Evolutionary conservation across 139 green algal species (phyloP).

Genomic region (Picochlorum sp.): DNA sequence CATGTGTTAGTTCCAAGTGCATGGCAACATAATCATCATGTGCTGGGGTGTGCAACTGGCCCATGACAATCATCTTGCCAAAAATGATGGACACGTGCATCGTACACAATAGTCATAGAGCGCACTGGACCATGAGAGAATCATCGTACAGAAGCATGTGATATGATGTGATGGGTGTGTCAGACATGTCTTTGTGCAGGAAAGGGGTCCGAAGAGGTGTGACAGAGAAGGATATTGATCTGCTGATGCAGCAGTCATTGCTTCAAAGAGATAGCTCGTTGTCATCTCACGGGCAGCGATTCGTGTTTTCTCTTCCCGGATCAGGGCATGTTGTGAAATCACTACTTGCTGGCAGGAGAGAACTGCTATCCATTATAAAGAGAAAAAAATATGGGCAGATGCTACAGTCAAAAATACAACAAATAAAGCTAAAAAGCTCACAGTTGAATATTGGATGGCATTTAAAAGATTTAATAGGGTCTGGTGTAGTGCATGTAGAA

Average conservation of each 20-base stretch:
- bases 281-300: background rate
- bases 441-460: constrained; percentile 34
- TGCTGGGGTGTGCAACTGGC: background rate
- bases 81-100: background rate
- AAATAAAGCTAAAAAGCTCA: constrained; percentile 24
- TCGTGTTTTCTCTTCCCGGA: constrained; percentile 30
- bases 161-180: background rate
- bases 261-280: too few relatives aligned
- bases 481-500: constrained; percentile 3
- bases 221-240: too few relatives aligned
- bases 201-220: too few relatives aligned
- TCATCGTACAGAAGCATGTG: background rate
- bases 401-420: constrained; percentile 32
- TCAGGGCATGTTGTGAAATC: constrained; percentile 26
- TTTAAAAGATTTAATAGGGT: constrained; percentile 34
- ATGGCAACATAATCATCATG: background rate
- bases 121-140: background rate
- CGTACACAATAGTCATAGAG: background rate
- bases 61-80: constrained; percentile 4
- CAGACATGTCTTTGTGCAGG: too few relatives aligned
- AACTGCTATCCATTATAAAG: constrained; percentile 28
- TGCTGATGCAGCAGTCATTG: too few relatives aligned
- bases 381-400: constrained; percentile 30
- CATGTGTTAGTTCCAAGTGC: background rate
- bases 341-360: constrained; percentile 22